Conservation (phyloP, 352 stramenopile genomes). For the Globisporangium okanoganense region DNA sequence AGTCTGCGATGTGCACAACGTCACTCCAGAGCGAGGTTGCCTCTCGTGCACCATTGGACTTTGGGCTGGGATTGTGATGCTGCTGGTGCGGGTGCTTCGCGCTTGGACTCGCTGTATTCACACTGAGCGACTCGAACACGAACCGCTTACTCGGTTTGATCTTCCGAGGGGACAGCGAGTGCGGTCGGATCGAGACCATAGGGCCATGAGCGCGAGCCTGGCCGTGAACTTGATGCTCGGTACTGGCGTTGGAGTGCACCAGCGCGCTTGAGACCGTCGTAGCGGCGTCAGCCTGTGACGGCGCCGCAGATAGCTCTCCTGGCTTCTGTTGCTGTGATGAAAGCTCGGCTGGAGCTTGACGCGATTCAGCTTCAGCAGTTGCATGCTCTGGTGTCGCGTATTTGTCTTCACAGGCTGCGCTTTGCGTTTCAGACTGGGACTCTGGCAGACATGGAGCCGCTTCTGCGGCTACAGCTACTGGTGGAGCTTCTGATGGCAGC, state of each 20-base stretch:
- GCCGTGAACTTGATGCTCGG: background rate
- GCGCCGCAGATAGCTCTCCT: background rate
- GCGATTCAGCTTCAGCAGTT: background rate
- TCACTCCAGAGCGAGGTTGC: background rate
- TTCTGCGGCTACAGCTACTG: background rate
- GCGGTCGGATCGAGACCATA: constrained; percentile 7
- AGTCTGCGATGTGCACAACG: background rate
- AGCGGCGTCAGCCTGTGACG: background rate
- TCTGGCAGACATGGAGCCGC: background rate
- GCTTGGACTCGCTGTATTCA: background rate
- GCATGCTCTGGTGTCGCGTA: background rate
- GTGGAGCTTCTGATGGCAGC: background rate
- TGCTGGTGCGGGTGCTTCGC: background rate
- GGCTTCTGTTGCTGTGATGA: background rate
- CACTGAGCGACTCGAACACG: background rate
- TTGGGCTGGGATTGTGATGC: background rate
- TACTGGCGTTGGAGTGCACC: background rate
- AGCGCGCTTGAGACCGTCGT: background rate
- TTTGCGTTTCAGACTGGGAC: background rate
- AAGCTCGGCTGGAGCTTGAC: background rate
- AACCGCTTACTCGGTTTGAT: constrained; percentile 6
- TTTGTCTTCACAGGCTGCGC: background rate
- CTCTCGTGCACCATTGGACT: constrained; percentile 1
- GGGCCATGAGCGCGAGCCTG: constrained; percentile 1
- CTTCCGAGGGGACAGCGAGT: constrained; percentile 7